These are phyloP conservation scores for Gentiana macrophylla DNA, from an alignment of 257 asterid species.

Conservation along the genomic window DNA sequence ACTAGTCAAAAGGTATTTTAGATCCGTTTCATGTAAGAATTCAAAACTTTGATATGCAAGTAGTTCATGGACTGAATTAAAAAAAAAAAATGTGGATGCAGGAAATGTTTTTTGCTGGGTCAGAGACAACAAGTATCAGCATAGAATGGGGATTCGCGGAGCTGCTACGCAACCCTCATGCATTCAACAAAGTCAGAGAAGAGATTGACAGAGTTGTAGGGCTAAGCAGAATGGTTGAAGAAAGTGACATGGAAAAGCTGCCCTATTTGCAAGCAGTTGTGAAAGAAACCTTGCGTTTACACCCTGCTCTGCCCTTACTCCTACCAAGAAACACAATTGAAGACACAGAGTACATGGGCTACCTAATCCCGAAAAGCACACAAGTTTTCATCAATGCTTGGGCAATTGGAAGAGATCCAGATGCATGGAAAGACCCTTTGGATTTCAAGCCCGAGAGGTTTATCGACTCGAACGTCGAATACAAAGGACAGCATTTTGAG, in stretches of 20 bases:
- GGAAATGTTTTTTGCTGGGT: constrained; percentile 54
- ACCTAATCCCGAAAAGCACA: constrained; percentile 12
- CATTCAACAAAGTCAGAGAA: constrained; percentile 20
- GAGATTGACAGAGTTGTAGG: constrained; percentile 16
- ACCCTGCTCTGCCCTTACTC: constrained; percentile 16
- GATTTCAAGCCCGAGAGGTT: constrained; percentile 16
- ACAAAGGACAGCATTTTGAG: constrained; percentile 20
- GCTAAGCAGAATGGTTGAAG: constrained; percentile 11
- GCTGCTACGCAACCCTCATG: constrained; percentile 37
- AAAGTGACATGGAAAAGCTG: constrained; percentile 15
- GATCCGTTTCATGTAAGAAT: too few relatives aligned
- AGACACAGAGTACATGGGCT: constrained; percentile 19
- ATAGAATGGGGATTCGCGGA: constrained; percentile 52
- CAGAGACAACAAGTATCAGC: constrained; percentile 43
- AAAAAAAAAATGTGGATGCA: background rate
- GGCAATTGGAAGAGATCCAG: constrained; percentile 18
- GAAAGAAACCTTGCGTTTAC: constrained; percentile 14
- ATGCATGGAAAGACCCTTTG: constrained; percentile 13
- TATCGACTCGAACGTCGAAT: constrained; percentile 10
- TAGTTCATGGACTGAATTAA: too few relatives aligned
- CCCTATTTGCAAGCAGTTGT: constrained; percentile 16
- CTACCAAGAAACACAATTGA: constrained; percentile 18
- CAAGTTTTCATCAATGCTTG: constrained; percentile 17
- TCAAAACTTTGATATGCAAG: too few relatives aligned
- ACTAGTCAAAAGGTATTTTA: too few relatives aligned